Evolutionary conservation across 108 stramenopile genomes (phyloP).

Genomic region (Aurantiochytrium sp.): DNA sequence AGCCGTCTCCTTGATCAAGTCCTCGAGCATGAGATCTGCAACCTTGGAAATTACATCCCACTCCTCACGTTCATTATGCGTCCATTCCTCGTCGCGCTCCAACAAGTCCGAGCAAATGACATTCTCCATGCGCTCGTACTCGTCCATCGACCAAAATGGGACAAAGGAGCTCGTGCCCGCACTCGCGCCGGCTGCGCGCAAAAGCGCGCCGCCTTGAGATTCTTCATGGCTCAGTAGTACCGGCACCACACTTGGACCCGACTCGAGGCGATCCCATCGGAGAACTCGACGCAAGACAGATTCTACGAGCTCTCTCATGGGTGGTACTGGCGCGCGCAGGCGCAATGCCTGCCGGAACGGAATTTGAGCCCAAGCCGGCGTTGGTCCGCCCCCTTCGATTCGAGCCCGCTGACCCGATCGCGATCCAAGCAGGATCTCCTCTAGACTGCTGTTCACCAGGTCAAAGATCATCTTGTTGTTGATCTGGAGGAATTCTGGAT

Average conservation of each 20-base stretch:
- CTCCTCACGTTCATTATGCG: background rate
- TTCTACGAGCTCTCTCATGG: background rate
- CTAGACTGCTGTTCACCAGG: background rate
- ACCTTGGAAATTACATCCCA: background rate
- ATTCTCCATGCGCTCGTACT: constrained; percentile 6
- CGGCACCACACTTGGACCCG: background rate
- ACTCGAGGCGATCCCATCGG: background rate
- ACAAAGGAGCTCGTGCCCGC: background rate
- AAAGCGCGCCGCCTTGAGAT: background rate
- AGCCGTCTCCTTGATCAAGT: constrained; percentile 7
- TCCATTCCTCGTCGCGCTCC: constrained; percentile 2
- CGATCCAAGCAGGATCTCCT: background rate
- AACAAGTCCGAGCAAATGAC: background rate
- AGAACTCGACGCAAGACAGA: background rate
- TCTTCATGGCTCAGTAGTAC: background rate
- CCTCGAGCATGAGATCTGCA: background rate
- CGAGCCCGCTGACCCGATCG: background rate
- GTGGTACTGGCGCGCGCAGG: background rate
- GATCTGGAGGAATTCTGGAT: background rate
- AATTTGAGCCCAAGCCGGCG: background rate
- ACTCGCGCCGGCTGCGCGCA: background rate
- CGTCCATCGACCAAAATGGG: background rate
- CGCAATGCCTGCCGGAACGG: background rate
- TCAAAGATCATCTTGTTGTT: constrained; percentile 13
- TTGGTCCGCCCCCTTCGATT: background rate